phyloP scores from a whole-genome alignment of 176 grass and related monocot species.

The Triticum dicoccoides region DNA sequence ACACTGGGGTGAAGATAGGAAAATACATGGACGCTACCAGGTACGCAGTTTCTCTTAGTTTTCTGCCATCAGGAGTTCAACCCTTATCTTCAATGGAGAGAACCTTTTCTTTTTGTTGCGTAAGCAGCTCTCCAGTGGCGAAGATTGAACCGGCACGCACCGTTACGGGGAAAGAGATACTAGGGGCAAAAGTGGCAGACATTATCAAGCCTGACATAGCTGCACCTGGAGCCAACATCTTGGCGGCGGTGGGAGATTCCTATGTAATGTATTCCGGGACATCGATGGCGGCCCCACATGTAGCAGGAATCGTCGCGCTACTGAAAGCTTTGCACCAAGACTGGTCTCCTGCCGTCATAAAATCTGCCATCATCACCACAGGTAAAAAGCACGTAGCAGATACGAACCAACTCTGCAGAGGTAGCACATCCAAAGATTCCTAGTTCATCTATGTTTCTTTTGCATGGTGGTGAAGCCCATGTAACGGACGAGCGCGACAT shows the following conservation, averaged over 20 bases:
- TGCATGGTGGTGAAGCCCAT: neutral
- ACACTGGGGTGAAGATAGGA: neutral
- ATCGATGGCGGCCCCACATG: constrained; percentile 34
- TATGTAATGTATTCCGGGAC: neutral
- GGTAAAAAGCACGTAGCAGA: too few relatives aligned
- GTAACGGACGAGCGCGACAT: neutral
- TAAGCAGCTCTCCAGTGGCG: constrained; percentile 12
- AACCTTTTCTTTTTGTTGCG: neutral
- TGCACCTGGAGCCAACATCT: constrained; percentile 27
- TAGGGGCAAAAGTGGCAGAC: constrained; percentile 4
- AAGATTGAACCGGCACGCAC: constrained; percentile 24
- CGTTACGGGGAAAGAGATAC: neutral
- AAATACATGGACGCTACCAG: neutral
- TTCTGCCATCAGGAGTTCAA: too few relatives aligned
- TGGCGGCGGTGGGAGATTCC: neutral
- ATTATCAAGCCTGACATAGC: constrained; percentile 27
- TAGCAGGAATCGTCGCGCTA: neutral
- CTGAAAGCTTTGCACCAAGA: constrained; percentile 17
- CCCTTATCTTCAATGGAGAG: neutral
- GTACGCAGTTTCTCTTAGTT: neutral
- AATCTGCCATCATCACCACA: constrained; percentile 21
- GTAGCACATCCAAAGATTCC: neutral
- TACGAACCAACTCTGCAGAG: too few relatives aligned
- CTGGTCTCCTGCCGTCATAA: constrained; percentile 24
- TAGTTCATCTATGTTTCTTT: neutral